Percentiles rank a stretch among this genome's conserved stretches.
phyloP scores from a whole-genome alignment of 495 filamentous ascomycete species.

The Penicillium simplicissimum region DNA sequence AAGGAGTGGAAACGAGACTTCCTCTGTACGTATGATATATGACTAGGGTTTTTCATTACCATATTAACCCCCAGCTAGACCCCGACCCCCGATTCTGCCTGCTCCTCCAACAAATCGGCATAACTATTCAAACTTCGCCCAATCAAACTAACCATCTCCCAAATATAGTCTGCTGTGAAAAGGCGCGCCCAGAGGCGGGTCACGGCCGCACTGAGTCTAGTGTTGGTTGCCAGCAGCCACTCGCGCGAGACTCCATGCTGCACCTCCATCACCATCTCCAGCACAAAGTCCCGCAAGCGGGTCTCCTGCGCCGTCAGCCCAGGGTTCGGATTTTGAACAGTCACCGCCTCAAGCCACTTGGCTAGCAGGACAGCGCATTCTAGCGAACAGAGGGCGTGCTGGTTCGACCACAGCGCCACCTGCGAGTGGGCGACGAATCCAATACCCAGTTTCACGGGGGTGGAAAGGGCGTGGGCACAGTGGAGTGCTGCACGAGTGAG shows the following conservation, averaged over 20 bases:
- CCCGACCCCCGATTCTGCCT: not conserved
- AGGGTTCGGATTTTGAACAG: constrained; percentile 34
- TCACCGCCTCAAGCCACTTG: constrained; percentile 52
- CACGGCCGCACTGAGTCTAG: constrained; percentile 61
- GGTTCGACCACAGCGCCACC: constrained; percentile 69
- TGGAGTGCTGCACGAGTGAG: constrained; percentile 63
- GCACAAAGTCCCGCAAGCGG: constrained; percentile 60
- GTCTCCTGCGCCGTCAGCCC: constrained; percentile 56
- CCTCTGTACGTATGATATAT: not conserved
- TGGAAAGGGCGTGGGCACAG: constrained; percentile 67
- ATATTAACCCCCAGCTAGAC: not conserved
- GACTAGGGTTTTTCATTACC: not conserved
- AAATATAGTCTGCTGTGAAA: constrained; percentile 67
- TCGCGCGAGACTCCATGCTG: constrained; percentile 54
- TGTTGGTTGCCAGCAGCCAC: constrained; percentile 52
- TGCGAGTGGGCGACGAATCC: constrained; percentile 70
- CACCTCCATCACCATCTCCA: constrained; percentile 69
- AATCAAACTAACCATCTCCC: constrained; percentile 66
- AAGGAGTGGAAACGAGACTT: no score
- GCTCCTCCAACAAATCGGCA: constrained; percentile 58
- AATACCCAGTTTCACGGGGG: constrained; percentile 67
- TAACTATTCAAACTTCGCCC: constrained; percentile 62
- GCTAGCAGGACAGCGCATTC: constrained; percentile 69
- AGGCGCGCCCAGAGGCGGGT: constrained; percentile 68
- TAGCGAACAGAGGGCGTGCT: constrained; percentile 67